phyloP scores from a whole-genome alignment of 2,329 filamentous ascomycete genomes.

The Cucurbitaria berberidis region DNA sequence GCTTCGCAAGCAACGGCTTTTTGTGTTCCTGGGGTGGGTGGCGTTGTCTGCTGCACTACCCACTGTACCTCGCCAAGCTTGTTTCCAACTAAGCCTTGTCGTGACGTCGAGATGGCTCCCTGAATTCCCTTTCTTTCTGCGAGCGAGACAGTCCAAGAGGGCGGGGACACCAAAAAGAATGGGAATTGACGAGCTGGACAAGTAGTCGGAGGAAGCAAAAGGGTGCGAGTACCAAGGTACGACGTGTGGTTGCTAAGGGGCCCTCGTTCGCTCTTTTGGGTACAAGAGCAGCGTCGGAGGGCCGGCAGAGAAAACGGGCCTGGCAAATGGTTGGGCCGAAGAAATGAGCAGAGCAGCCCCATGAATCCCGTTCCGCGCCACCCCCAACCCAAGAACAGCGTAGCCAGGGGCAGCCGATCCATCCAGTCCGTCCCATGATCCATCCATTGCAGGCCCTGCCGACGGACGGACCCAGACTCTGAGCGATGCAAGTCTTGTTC shows the following conservation, averaged over 20 bases:
- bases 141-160: too few relatives aligned
- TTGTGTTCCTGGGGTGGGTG: conserved; percentile 12
- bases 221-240: conserved; percentile 8
- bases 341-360: conserved; percentile 37
- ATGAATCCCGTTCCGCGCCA: conserved; percentile 12
- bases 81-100: neutral
- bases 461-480: conserved; percentile 5
- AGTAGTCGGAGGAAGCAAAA: neutral
- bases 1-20: conserved; percentile 9
- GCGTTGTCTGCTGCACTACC: neutral
- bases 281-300: conserved; percentile 5
- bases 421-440: too few relatives aligned
- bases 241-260: conserved; percentile 20
- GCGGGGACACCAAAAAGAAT: neutral
- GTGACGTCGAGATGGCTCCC: conserved; percentile 6
- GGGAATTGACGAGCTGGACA: neutral
- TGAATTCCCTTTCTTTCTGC: neutral
- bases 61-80: neutral
- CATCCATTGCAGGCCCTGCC: conserved; percentile 21
- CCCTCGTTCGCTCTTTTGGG: conserved; percentile 12
- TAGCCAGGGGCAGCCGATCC: conserved; percentile 22
- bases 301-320: conserved; percentile 11
- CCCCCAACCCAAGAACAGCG: conserved; percentile 7
- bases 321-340: conserved; percentile 22
- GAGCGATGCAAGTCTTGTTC: neutral